Conservation (phyloP, 139 green algal species). For the Raphidocelis subcapitata region DNA sequence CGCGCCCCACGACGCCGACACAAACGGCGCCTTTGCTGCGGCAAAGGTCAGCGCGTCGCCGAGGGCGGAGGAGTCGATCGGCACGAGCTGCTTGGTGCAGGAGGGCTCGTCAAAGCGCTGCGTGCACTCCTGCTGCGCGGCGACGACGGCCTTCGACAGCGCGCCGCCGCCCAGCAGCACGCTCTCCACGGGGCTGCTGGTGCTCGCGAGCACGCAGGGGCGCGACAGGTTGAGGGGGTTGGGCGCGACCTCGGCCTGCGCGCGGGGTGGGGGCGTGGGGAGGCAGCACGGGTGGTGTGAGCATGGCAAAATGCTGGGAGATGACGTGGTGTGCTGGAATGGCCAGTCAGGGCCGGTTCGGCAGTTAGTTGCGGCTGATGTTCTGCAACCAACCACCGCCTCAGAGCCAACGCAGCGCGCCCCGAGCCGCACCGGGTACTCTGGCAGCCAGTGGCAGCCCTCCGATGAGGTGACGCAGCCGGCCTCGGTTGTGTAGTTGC, state of each 20-base stretch:
- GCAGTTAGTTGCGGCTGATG: too few species aligned
- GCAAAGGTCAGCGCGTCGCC: too few species aligned
- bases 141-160: constrained; percentile 3
- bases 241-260: not conserved
- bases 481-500: not conserved
- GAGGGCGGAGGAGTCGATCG: too few species aligned
- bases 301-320: too few species aligned
- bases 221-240: constrained; percentile 26
- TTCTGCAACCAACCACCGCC: too few species aligned
- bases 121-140: constrained; percentile 5
- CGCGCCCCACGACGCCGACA: too few species aligned
- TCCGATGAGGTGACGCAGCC: not conserved
- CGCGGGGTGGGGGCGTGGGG: too few species aligned
- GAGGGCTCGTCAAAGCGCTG: not conserved
- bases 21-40: too few species aligned
- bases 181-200: constrained; percentile 6
- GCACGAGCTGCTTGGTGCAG: not conserved
- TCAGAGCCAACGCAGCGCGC: too few species aligned
- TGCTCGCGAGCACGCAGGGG: constrained; percentile 11
- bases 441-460: not conserved
- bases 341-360: too few species aligned
- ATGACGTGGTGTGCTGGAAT: too few species aligned
- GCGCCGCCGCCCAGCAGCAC: not conserved
- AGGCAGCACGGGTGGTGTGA: not conserved
- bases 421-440: constrained; percentile 6